Conservation (phyloP, 1,284 basidiomycete genomes). For the Abortiporus biennis region DNA sequence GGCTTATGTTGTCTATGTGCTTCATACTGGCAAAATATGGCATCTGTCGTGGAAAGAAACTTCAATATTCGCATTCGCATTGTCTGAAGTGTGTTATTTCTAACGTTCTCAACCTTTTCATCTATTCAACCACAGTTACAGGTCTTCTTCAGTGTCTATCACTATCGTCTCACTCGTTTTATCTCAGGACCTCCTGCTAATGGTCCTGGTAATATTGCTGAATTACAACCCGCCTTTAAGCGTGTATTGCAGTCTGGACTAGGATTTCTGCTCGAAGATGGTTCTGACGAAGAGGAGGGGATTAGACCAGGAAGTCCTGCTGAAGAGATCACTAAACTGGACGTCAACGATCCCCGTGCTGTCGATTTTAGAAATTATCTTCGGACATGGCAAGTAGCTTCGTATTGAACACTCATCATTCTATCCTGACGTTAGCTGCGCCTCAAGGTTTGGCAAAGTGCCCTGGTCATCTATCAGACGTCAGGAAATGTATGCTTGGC, state of each 20-base stretch:
- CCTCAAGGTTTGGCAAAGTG: slow-evolving; percentile 62
- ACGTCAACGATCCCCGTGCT: slow-evolving; percentile 62
- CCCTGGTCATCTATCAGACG: slow-evolving; percentile 69
- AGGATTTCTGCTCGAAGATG: slow-evolving; percentile 43
- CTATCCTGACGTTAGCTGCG: slow-evolving; percentile 14
- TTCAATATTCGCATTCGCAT: slow-evolving; percentile 39
- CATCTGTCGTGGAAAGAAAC: slow-evolving; percentile 32
- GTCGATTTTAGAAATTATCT: slow-evolving; percentile 70
- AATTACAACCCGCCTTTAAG: slow-evolving; percentile 55
- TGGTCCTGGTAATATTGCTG: slow-evolving; percentile 39
- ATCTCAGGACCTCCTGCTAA: slow-evolving; percentile 48
- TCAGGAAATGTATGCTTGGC: slow-evolving; percentile 68
- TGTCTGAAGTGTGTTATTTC: slow-evolving; percentile 48
- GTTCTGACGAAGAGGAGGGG: slow-evolving; percentile 49
- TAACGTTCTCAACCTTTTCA: slow-evolving; percentile 5
- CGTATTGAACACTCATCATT: not conserved
- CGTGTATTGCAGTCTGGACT: slow-evolving; percentile 62
- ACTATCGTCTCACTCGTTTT: slow-evolving; percentile 47
- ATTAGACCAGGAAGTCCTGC: slow-evolving; percentile 53
- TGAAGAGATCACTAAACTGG: slow-evolving; percentile 51
- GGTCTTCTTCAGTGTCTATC: slow-evolving; percentile 77
- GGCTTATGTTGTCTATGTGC: slow-evolving; percentile 55
- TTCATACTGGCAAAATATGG: slow-evolving; percentile 40
- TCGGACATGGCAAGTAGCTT: slow-evolving; percentile 44
- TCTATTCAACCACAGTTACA: slow-evolving; percentile 23